Evolutionary conservation across 78 protist species (phyloP), one percentile per base, ranked within the genome.

Genomic region (Dictyostelium intermedium): DNA sequence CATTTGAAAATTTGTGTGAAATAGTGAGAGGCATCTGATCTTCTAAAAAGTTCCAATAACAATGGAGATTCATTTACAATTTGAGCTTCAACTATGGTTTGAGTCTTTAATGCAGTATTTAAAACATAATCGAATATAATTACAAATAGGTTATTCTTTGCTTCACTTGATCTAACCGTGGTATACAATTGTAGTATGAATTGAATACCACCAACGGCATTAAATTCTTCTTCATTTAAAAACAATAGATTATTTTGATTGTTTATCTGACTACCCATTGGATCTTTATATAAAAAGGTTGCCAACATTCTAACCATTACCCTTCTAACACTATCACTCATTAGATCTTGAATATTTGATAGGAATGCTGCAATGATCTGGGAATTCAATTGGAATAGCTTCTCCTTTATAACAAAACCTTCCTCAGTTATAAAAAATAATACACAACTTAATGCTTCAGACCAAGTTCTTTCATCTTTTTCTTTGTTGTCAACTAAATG

Each of bases 21-120:
- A 35, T 89, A 89, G n/a, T 89, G 94, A 43, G 94, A 84, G 37
- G 94, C 94, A 89, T 89, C 94, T 20, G 94, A 84, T 89, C 87
- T 78, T 69, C 84, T 89, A 80, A 89, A 89, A 8, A 89, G 27
- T 27, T 89, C 94, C 37, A 89, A 70, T 35, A 89, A 35, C 56
- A 89, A 34, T 63, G 94, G 94, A 20, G 94, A 56, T 53, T 89
- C 94, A 78, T 80, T 50, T 50, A 74, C 56, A 20, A 89, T 79
- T 69, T 89, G 94, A 18, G 83, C 34, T 10, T 89, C 87, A 23
- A 66, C 94, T 34, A 89, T 89, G 56, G 66, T 89, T 47, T 78
- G 87, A 70, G 45, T 70, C 39, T 89, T 89, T 13, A 89, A 35
- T 2, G 94, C 94, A 0, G 83, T 41, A 16, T 47, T 86, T 35